Evolutionary conservation across 192 early-diverging fungal genomes (phyloP).

Genomic region (Entomortierella chlamydospora): DNA sequence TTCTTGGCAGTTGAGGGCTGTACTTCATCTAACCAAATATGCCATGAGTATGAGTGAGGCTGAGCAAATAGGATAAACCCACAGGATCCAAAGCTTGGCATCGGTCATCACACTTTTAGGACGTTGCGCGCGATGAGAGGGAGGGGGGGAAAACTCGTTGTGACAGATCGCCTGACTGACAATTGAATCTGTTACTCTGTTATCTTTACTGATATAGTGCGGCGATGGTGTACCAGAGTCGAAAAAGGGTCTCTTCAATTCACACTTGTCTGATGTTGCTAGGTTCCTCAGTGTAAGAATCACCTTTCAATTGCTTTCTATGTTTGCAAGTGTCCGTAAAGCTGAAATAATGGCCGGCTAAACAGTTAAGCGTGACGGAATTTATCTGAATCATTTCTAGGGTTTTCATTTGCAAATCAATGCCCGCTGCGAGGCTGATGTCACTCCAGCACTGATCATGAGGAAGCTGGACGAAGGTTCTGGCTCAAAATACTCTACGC

Average conservation of each 20-base stretch:
- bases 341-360: neutral
- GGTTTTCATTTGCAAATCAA: constrained; percentile 91
- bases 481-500: constrained; percentile 92
- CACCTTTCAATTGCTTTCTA: too few species aligned
- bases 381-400: constrained; percentile 27
- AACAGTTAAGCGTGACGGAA: neutral
- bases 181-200: neutral
- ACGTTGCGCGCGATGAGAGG: neutral
- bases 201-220: constrained; percentile 65
- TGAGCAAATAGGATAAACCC: too few species aligned
- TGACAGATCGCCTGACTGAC: neutral
- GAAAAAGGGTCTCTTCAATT: constrained; percentile 89
- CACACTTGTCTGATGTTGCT: constrained; percentile 86
- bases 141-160: neutral
- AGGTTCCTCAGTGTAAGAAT: constrained; percentile 77
- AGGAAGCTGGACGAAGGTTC: constrained; percentile 84
- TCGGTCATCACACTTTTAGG: neutral
- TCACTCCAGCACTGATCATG: constrained; percentile 87
- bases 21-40: too few species aligned
- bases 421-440: constrained; percentile 85
- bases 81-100: neutral
- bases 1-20: neutral
- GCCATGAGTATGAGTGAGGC: too few species aligned
- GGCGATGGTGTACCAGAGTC: constrained; percentile 93
- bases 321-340: too few species aligned